phyloP scores from a whole-genome alignment of 176 grass and related monocot genomes.

The Tuctoria greenei region DNA sequence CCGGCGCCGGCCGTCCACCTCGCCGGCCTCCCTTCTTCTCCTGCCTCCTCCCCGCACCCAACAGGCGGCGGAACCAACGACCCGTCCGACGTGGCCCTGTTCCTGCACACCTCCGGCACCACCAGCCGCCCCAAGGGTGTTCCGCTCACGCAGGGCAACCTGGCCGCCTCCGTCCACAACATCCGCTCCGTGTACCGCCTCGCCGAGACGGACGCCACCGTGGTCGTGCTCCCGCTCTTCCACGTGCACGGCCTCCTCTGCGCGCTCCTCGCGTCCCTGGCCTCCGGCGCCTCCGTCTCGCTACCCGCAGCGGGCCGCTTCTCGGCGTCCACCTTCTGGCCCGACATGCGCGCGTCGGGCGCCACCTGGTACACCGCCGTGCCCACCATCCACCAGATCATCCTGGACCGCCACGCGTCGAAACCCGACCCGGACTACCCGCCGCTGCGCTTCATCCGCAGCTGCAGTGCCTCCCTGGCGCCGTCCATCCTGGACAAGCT shows the following conservation, averaged over 20 bases:
- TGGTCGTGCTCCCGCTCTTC: constrained; percentile 79
- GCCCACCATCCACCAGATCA: constrained; percentile 95
- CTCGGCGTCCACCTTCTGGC: constrained; percentile 87
- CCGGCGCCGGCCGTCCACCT: constrained; percentile 34
- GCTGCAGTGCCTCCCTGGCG: constrained; percentile 54
- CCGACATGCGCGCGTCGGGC: constrained; percentile 54
- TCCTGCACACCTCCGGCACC: constrained; percentile 93
- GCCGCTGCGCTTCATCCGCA: constrained; percentile 75
- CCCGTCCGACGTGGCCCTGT: constrained; percentile 56
- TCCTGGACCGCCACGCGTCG: constrained; percentile 65
- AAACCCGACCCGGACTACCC: constrained; percentile 45
- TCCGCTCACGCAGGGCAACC: constrained; percentile 78
- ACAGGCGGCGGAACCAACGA: too few relatives aligned
- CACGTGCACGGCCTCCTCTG: constrained; percentile 89
- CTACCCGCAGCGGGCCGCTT: constrained; percentile 67
- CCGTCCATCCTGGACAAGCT: constrained; percentile 62
- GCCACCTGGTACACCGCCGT: constrained; percentile 96
- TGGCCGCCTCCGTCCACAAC: constrained; percentile 75
- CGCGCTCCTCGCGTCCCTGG: constrained; percentile 58
- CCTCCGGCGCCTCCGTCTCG: constrained; percentile 56
- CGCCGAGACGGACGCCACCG: constrained; percentile 59
- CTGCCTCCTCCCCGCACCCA: too few relatives aligned
- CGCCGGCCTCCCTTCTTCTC: constrained; percentile 7
- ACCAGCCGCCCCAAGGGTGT: constrained; percentile 95
- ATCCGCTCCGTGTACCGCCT: constrained; percentile 69